Percentiles rank a stretch among this genome's conserved stretches.
phyloP scores from a whole-genome alignment of 2,329 filamentous ascomycete genomes.

The Macroventuria anomochaeta region DNA sequence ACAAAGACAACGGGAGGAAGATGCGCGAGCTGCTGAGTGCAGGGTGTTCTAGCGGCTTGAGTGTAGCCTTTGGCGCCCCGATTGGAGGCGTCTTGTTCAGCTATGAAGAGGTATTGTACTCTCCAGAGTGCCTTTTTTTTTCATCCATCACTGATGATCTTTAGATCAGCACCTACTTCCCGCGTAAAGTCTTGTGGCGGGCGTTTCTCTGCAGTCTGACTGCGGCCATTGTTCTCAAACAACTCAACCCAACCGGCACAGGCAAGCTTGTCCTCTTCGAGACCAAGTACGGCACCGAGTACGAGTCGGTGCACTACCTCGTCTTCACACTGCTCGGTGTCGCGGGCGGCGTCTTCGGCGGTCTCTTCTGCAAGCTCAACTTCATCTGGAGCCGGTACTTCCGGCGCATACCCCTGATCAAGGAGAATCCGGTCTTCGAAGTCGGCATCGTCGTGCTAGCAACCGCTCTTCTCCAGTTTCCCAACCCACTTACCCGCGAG shows the following conservation, averaged over 20 bases:
- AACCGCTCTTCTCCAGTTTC: conserved; percentile 63
- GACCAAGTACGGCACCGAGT: conserved; percentile 64
- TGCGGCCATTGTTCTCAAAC: conserved; percentile 62
- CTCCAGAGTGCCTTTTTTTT: not conserved
- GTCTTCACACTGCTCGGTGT: conserved; percentile 64
- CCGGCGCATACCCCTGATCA: conserved; percentile 60
- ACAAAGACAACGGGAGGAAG: conserved; percentile 63
- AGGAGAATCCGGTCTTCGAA: conserved; percentile 62
- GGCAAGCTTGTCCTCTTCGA: conserved; percentile 68
- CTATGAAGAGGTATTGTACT: conserved; percentile 55
- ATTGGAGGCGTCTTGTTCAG: conserved; percentile 68
- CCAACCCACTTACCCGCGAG: conserved; percentile 62
- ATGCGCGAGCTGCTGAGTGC: conserved; percentile 65
- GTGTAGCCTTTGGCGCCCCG: conserved; percentile 67
- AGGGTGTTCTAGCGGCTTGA: conserved; percentile 63
- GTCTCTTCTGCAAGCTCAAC: conserved; percentile 65
- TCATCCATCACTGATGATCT: not conserved
- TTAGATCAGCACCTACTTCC: conserved; percentile 64
- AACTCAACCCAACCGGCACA: conserved; percentile 65
- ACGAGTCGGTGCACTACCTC: conserved; percentile 62
- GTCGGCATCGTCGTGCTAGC: conserved; percentile 61
- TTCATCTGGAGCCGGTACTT: conserved; percentile 64
- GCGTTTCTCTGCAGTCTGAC: conserved; percentile 65
- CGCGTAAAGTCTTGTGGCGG: conserved; percentile 64
- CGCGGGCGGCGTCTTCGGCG: conserved; percentile 65